Conservation (phyloP, 192 early-diverging fungal species). For the Cetraspora pellucida region DNA sequence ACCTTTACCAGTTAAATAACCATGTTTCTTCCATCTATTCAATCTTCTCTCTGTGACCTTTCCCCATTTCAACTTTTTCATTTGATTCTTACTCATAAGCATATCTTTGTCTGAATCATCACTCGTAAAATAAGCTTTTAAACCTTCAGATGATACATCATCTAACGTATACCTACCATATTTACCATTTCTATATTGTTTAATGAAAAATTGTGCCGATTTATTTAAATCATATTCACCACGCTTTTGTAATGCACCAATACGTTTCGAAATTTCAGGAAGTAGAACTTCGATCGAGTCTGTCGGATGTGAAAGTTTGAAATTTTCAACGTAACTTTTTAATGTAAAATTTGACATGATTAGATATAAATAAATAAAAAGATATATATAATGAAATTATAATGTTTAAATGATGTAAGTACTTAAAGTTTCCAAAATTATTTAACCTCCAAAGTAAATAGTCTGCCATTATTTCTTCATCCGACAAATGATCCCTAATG, state of each 20-base stretch:
- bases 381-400: not conserved
- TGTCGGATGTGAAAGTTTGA: conserved; percentile 65
- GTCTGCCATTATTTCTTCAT: conserved; percentile 83
- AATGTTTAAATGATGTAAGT: not conserved
- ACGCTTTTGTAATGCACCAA: conserved; percentile 67
- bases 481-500: conserved; percentile 83
- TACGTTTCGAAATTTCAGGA: conserved; percentile 61
- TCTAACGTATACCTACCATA: conserved; percentile 85
- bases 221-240: conserved; percentile 65
- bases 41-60: conserved; percentile 23
- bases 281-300: conserved; percentile 73
- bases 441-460: conserved; percentile 90
- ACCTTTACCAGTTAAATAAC: conserved; percentile 18
- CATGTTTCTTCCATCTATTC: conserved; percentile 27
- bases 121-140: conserved; percentile 55
- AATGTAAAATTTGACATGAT: no score
- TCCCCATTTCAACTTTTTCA: conserved; percentile 9
- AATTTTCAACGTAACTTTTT: conserved; percentile 53
- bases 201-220: conserved; percentile 73
- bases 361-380: not conserved
- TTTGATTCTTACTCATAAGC: conserved; percentile 31
- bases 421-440: conserved; percentile 53
- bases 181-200: conserved; percentile 80
- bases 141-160: conserved; percentile 57
- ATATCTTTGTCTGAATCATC: conserved; percentile 12